Base-by-base conservation (phyloP, 805 yeast genomes). In the Blastobotrys chiropterorum region DNA sequence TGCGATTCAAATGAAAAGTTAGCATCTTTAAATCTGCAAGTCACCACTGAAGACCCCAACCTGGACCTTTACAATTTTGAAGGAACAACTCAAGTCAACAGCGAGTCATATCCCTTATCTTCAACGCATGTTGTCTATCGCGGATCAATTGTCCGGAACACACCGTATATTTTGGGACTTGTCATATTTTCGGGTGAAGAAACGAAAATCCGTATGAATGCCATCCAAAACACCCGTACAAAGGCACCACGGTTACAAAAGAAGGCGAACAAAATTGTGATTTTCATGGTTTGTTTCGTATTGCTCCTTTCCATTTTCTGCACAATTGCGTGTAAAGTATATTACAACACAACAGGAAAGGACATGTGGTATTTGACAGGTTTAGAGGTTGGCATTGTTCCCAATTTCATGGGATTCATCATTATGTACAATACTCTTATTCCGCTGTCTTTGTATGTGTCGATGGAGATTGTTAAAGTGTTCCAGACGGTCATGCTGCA, bases 351-450 rank as follows among this genome's bases (percentile, higher is more conserved):
- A 4, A 52, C 44, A 38, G 69, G 71, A 44, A 71, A 74, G 31
- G 71, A 65, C 34, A 76, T 77, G 50, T 90, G 97, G 97, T 95
- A 90, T 63, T 67, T 90, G 22, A 69, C 71, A 45, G 79, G 78
- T 2, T 75, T 80, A 59, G 94, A 86, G 58, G 96, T 85, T 0
- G 95, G 96, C 19, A 78, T 81, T 17, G 92, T 95, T 2, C 86
- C 96, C 1, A 87, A 95, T 0, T 76, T 94, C 47, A 90, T 94
- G 96, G 90, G 98, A 1, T 95, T 86, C 68, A 85, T 94, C 56
- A 92, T 94, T 73, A 92, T 94, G 98, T 92, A 85, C 72, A 94
- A 94, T 66, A 94, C 99, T 0, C 78, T 94, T 72, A 94, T 94
- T 64, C 99, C 99, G 0, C 73, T 94, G 31, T 92, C 98, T 0